Evolutionary conservation across 805 yeast genomes (phyloP).

Genomic region (Kodamaea kakaduensis): DNA sequence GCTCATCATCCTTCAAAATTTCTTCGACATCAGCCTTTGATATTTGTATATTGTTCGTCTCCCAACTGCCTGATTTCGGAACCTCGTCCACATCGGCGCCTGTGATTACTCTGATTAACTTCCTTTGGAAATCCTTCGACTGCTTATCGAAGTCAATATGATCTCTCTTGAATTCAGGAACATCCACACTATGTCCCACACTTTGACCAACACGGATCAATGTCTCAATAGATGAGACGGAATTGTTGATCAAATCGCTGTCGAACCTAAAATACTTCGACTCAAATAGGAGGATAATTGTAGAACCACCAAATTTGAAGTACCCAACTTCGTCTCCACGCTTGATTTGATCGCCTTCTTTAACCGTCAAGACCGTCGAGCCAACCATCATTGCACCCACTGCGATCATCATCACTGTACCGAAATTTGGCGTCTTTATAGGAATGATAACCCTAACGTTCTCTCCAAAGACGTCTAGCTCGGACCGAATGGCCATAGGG

Average conservation of each 20-base stretch:
- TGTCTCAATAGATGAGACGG: conserved; percentile 71
- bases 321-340: conserved; percentile 88
- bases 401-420: conserved; percentile 69
- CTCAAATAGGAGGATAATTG: conserved; percentile 67
- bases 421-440: conserved; percentile 71
- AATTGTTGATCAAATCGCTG: conserved; percentile 66
- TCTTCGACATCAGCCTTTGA: conserved; percentile 12
- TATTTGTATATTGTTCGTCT: conserved; percentile 26
- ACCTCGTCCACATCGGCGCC: conserved; percentile 47
- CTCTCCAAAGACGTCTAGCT: conserved; percentile 88
- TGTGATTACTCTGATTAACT: conserved; percentile 54
- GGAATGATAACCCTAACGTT: conserved; percentile 78
- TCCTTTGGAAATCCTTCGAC: conserved; percentile 43
- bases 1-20: conserved; percentile 11
- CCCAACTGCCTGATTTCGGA: conserved; percentile 42
- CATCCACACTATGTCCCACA: conserved; percentile 65
- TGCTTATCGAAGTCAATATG: conserved; percentile 44
- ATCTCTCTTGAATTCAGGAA: conserved; percentile 46
- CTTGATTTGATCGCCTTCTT: conserved; percentile 51
- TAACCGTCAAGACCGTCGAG: conserved; percentile 68
- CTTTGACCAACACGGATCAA: conserved; percentile 88
- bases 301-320: conserved; percentile 95
- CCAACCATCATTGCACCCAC: conserved; percentile 99
- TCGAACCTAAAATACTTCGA: conserved; percentile 55
- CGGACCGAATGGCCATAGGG: conserved; percentile 93